A percentile compares a stretch with the other conserved stretches of the same genome.
Conservation (phyloP, 1,139 yeast species). For the Yamadazyma triangularis region DNA sequence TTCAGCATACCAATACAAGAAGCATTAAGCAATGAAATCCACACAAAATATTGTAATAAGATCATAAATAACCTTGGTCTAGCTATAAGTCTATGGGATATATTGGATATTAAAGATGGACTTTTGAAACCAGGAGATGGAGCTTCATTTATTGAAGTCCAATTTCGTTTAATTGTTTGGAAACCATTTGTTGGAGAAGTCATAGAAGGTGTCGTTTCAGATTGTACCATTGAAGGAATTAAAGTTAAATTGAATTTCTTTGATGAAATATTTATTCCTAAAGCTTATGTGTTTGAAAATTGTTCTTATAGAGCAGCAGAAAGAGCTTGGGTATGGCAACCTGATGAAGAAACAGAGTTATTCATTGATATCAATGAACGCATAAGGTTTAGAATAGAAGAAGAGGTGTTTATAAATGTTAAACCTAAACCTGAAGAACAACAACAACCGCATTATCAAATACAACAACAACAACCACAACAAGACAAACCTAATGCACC, state of each 20-base stretch:
- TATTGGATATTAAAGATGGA: conserved; percentile 79
- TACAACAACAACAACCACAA: conserved; percentile 14
- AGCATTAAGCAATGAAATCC: conserved; percentile 76
- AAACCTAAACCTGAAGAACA: conserved; percentile 49
- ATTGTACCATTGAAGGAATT: conserved; percentile 83
- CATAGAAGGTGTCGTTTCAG: conserved; percentile 89
- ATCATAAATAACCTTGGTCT: conserved; percentile 80
- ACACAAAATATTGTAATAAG: conserved; percentile 79
- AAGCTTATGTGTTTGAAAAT: conserved; percentile 72
- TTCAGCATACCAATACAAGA: conserved; percentile 67
- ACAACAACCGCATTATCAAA: conserved; percentile 22
- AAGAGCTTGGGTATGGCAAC: conserved; percentile 93
- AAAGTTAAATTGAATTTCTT: conserved; percentile 82
- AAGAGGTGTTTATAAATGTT: conserved; percentile 77
- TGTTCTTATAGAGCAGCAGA: conserved; percentile 69
- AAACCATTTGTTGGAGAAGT: conserved; percentile 94
- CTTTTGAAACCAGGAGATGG: conserved; percentile 95
- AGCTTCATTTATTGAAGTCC: conserved; percentile 72
- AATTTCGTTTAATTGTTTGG: conserved; percentile 75
- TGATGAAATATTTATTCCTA: conserved; percentile 88
- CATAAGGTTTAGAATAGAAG: conserved; percentile 85
- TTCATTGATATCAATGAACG: conserved; percentile 87
- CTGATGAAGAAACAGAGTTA: conserved; percentile 66
- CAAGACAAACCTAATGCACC: conserved; percentile 8
- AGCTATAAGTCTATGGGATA: conserved; percentile 80